Conservation (phyloP, 2,329 filamentous ascomycete genomes). For the Chalaropsis thielavioides region DNA sequence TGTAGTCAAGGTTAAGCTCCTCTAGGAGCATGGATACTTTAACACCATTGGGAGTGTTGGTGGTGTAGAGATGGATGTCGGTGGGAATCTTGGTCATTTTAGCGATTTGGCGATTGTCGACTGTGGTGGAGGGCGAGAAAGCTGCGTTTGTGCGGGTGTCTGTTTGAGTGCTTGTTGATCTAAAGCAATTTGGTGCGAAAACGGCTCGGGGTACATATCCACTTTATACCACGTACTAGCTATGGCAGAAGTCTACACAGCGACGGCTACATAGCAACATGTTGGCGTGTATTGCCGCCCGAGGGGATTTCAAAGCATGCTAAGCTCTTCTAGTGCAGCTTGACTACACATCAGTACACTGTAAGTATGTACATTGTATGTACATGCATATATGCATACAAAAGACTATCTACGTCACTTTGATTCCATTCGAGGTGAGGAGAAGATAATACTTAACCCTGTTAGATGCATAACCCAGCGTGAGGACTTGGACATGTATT, state of each 20-base stretch:
- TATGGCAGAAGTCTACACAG: too few relatives aligned
- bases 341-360: too few relatives aligned
- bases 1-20: conserved; percentile 72
- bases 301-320: background rate
- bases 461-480: background rate
- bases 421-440: background rate
- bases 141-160: background rate
- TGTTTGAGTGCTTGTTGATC: background rate
- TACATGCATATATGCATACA: background rate
- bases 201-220: too few relatives aligned
- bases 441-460: background rate
- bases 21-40: conserved; percentile 79
- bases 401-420: background rate
- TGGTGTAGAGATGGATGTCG: conserved; percentile 69
- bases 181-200: background rate
- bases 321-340: background rate
- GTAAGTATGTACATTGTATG: too few relatives aligned
- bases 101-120: conserved; percentile 15
- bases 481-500: background rate
- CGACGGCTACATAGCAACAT: too few relatives aligned
- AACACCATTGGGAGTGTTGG: conserved; percentile 75
- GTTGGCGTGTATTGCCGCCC: too few relatives aligned
- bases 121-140: background rate
- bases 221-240: too few relatives aligned
- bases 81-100: conserved; percentile 34